Conservation (phyloP, 805 yeast species). For the Clavispora asparagi region DNA sequence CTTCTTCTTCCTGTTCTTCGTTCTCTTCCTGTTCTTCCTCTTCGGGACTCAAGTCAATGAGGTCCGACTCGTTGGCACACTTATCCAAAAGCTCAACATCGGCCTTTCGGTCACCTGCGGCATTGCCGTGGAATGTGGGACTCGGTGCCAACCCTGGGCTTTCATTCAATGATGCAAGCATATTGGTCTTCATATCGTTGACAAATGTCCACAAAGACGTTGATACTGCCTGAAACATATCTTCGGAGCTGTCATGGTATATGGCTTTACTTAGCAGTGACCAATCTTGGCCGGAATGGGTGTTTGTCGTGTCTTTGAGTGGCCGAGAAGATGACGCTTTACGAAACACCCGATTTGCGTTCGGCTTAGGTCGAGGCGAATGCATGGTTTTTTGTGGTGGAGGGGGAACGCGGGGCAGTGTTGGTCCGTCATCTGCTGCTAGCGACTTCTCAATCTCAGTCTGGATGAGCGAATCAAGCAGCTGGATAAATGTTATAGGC, state of each 20-base stretch:
- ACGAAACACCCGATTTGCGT: not conserved
- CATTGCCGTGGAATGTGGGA: not conserved
- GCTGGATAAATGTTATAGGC: constrained; percentile 59
- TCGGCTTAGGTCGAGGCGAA: not conserved
- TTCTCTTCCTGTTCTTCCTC: not conserved
- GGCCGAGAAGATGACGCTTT: not conserved
- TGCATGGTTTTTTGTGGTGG: not conserved
- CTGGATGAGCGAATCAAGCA: constrained; percentile 61
- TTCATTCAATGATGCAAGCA: constrained; percentile 8
- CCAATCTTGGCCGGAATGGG: not conserved
- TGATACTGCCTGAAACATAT: constrained; percentile 38
- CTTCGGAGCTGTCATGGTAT: constrained; percentile 16
- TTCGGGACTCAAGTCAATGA: not conserved
- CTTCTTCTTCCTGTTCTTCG: not conserved
- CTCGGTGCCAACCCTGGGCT: not conserved
- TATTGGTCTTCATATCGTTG: constrained; percentile 29
- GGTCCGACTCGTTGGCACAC: not conserved
- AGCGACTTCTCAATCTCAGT: constrained; percentile 52
- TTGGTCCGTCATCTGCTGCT: not conserved
- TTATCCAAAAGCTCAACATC: too few species aligned
- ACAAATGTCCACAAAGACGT: constrained; percentile 41
- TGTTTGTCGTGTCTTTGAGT: not conserved
- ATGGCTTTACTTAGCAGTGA: not conserved
- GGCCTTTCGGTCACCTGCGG: too few species aligned
- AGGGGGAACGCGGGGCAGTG: not conserved